Evolutionary conservation across 78 protist genomes (phyloP).

Genomic region (Speleostelium caveatum): DNA sequence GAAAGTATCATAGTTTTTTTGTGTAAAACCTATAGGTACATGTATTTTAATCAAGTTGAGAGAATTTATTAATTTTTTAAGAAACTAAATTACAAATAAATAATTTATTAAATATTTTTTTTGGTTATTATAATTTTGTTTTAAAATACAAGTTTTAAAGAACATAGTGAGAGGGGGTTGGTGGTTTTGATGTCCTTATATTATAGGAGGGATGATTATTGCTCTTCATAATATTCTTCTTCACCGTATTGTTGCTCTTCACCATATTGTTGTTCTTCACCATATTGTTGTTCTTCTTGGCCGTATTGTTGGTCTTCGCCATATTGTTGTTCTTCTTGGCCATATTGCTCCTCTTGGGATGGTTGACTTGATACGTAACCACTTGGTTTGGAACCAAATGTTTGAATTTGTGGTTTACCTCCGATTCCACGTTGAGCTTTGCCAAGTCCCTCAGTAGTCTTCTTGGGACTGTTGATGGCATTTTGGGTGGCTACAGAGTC

Average conservation of each 20-base stretch:
- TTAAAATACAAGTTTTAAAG: too few relatives aligned
- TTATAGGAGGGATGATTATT: not conserved
- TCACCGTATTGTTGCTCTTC: slow-evolving; percentile 8
- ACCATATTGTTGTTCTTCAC: slow-evolving; percentile 28
- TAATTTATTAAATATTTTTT: too few relatives aligned
- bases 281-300: slow-evolving; percentile 18
- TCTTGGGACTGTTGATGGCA: slow-evolving; percentile 75
- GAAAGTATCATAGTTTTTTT: too few relatives aligned
- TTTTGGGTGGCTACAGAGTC: slow-evolving; percentile 76
- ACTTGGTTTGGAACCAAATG: slow-evolving; percentile 40
- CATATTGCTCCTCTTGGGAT: slow-evolving; percentile 8
- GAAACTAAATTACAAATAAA: too few relatives aligned
- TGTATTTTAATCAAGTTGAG: too few relatives aligned
- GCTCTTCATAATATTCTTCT: slow-evolving; percentile 17
- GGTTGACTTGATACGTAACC: not conserved
- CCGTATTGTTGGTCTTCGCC: too few relatives aligned
- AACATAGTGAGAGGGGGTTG: too few relatives aligned
- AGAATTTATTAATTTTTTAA: too few relatives aligned
- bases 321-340: not conserved
- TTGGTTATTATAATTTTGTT: too few relatives aligned
- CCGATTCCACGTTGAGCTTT: slow-evolving; percentile 72
- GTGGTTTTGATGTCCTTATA: too few relatives aligned
- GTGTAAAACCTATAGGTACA: too few relatives aligned
- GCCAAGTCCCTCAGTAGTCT: slow-evolving; percentile 54
- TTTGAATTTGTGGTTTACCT: slow-evolving; percentile 50